Conservation (phyloP, 2,329 filamentous ascomycete genomes). For the Helotiales sp. region DNA sequence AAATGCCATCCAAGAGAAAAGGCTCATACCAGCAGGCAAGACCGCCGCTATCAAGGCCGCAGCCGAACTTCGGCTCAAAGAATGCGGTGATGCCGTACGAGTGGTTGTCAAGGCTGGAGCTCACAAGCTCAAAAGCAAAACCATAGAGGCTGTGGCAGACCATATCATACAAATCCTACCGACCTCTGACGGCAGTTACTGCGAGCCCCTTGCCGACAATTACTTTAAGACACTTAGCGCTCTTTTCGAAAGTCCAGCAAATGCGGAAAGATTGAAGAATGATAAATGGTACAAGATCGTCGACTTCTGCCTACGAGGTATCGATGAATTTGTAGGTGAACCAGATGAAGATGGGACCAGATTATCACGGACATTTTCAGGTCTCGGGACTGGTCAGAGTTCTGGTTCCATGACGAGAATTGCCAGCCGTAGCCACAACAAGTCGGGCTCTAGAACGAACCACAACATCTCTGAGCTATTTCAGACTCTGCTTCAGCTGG, state of each 20-base stretch:
- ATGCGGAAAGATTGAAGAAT: constrained; percentile 74
- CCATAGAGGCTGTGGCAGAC: constrained; percentile 74
- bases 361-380: constrained; percentile 22
- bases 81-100: constrained; percentile 71
- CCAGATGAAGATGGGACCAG: constrained; percentile 16
- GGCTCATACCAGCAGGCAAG: constrained; percentile 56
- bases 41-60: constrained; percentile 50
- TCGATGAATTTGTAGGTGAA: constrained; percentile 50
- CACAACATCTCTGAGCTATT: constrained; percentile 55
- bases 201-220: constrained; percentile 69
- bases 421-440: constrained; percentile 32
- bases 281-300: constrained; percentile 40
- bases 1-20: constrained; percentile 66
- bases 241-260: constrained; percentile 70
- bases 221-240: constrained; percentile 75
- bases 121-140: constrained; percentile 69
- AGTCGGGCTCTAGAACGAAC: constrained; percentile 28
- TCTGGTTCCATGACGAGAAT: constrained; percentile 28
- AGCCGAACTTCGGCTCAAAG: constrained; percentile 58
- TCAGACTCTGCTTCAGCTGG: constrained; percentile 64
- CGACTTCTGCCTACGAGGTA: constrained; percentile 62
- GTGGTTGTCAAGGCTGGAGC: constrained; percentile 70
- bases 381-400: constrained; percentile 10
- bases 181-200: constrained; percentile 59
- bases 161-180: constrained; percentile 78